Evolutionary conservation across 345 rosid species (phyloP), one percentile per base, ranked within the genome.

Genomic region (Sisymbrium altissimum): DNA sequence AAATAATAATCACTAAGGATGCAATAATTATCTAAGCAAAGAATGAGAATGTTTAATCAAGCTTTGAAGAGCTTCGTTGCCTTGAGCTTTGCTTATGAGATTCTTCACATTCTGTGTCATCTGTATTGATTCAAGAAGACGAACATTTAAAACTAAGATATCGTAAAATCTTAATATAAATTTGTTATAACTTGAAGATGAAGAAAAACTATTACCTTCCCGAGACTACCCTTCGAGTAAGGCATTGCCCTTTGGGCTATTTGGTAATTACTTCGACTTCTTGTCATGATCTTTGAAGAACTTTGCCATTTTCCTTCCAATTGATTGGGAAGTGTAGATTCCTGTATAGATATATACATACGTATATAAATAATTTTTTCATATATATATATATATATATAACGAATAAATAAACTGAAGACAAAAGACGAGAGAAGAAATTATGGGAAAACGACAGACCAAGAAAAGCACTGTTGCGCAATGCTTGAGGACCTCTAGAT

Each of bases 381-480:
- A n/a, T n/a, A 10, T 45, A 30, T 55, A 35, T 38, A 40, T 53
- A 29, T 71, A 21, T 25, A 6, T 6, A 17, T 4, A 17, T 12
- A 53, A 17, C 19, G 3, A 33, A 57, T 6, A 23, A 17, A 18
- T 1, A 62, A 38, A 36, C 10, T 45, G 14, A 39, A 58, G 23
- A 15, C 38, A 10, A 40, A 25, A 35, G 1, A 32, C 19, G 15
- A 27, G 3, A 33, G 3, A 53, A 44, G 3, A 17, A 30, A 50
- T 25, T 3, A 45, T 4, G 46, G 48, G 27, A 39, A 45, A 5
- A 40, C 19, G 10, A 48, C 73, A 32, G 85, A 95, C 99, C 96
- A 92, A 60, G 75, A 95, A 86, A 17, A 95, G 87, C 36, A 95
- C 96, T 0, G 99, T 88, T 12, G 98, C 96, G 25, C 97, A 95